Evolutionary conservation across 2,329 filamentous ascomycete genomes (phyloP).

Genomic region (Curvularia spicifera): DNA sequence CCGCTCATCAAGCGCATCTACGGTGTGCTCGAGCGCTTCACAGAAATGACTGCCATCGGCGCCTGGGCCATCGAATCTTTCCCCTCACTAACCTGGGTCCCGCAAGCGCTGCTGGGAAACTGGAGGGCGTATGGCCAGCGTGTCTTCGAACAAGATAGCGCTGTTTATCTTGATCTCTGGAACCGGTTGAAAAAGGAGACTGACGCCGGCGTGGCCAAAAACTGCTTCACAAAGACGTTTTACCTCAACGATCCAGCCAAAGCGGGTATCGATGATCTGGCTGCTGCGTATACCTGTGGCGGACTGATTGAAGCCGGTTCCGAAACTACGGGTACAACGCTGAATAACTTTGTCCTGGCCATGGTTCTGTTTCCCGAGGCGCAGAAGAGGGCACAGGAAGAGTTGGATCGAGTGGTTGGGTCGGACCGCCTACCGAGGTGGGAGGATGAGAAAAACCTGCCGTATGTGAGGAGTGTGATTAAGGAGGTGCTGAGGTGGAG

Average conservation of each 20-base stretch:
- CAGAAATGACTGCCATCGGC: constrained; percentile 39
- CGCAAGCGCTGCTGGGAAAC: constrained; percentile 41
- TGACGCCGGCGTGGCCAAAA: constrained; percentile 34
- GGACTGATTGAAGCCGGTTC: constrained; percentile 46
- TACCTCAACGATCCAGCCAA: constrained; percentile 42
- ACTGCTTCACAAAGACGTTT: constrained; percentile 47
- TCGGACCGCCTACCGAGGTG: constrained; percentile 37
- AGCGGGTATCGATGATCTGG: constrained; percentile 43
- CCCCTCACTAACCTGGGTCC: constrained; percentile 38
- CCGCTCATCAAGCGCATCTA: constrained; percentile 44
- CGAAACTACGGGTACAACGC: constrained; percentile 40
- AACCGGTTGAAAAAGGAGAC: constrained; percentile 40
- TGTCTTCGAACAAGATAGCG: constrained; percentile 40
- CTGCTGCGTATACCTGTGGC: constrained; percentile 45
- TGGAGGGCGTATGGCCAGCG: constrained; percentile 37
- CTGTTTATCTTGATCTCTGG: constrained; percentile 45
- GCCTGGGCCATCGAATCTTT: constrained; percentile 41
- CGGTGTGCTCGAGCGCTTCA: constrained; percentile 41
- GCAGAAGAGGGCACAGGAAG: constrained; percentile 37
- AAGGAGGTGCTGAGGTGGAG: constrained; percentile 44
- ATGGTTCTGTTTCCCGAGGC: constrained; percentile 38
- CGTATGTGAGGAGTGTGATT: constrained; percentile 46
- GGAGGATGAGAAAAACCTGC: constrained; percentile 40
- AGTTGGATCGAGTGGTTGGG: constrained; percentile 42
- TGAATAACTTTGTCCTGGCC: constrained; percentile 42